A percentile compares a stretch with the other conserved stretches of the same genome.
phyloP scores from a whole-genome alignment of 768 basidiomycete species.

The Holtermannia corniformis region DNA sequence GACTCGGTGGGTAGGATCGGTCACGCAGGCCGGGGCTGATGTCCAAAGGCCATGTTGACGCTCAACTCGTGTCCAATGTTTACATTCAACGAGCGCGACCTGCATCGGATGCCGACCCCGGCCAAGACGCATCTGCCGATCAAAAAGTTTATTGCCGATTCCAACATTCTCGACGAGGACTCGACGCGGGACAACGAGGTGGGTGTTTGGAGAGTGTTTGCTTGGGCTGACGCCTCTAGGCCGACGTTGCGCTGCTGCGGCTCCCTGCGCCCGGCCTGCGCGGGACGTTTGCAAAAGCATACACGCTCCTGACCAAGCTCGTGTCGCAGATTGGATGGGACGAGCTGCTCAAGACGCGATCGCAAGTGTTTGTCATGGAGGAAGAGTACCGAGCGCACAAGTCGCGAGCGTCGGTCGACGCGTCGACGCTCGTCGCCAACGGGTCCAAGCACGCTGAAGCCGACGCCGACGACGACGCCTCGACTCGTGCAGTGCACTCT shows the following conservation, averaged over 20 bases:
- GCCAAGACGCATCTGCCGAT: slow-evolving; percentile 76
- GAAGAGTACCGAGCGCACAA: slow-evolving; percentile 99
- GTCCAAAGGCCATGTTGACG: slow-evolving; percentile 64
- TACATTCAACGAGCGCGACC: slow-evolving; percentile 92
- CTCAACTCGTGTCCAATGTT: slow-evolving; percentile 99
- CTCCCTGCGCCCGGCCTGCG: slow-evolving; percentile 87
- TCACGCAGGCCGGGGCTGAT: neutral
- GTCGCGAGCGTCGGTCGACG: slow-evolving; percentile 57
- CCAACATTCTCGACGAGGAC: slow-evolving; percentile 69
- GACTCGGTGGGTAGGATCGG: slow-evolving; percentile 54
- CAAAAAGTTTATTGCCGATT: slow-evolving; percentile 71
- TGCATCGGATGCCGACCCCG: slow-evolving; percentile 73
- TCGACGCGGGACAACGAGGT: slow-evolving; percentile 70
- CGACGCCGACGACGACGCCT: slow-evolving; percentile 28
- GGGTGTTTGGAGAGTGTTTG: slow-evolving; percentile 9
- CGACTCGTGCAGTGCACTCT: slow-evolving; percentile 13
- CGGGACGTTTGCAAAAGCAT: slow-evolving; percentile 93
- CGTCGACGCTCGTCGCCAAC: slow-evolving; percentile 30
- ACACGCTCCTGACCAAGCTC: slow-evolving; percentile 76
- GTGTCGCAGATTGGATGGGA: slow-evolving; percentile 98
- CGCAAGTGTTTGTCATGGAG: slow-evolving; percentile 96
- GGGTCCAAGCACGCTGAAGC: slow-evolving; percentile 20
- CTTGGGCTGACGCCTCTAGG: slow-evolving; percentile 45
- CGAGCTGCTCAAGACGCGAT: slow-evolving; percentile 89
- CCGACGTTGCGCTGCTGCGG: slow-evolving; percentile 87